Percentiles rank a stretch among this genome's conserved stretches.
Conservation (phyloP, 2,329 filamentous ascomycete genomes). For the Colletotrichum noveboracense region DNA sequence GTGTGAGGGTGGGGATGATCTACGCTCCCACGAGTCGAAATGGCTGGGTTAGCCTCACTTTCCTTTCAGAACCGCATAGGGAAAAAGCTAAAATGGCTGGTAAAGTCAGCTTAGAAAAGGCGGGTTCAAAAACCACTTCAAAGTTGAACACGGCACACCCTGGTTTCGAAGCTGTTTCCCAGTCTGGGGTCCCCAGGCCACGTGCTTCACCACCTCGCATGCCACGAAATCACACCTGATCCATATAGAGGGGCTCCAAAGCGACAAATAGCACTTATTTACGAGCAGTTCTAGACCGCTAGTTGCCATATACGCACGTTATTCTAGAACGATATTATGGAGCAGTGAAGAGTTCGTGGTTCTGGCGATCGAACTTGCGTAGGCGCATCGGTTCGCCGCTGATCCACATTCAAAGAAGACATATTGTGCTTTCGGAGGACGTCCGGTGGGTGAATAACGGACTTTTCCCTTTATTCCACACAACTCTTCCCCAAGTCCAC, state of each 20-base stretch:
- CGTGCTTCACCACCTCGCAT: neutral
- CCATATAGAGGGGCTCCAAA: neutral
- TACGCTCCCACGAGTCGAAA: neutral
- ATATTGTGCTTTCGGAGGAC: neutral
- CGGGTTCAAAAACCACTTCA: neutral
- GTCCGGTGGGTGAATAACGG: neutral
- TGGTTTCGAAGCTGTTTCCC: neutral
- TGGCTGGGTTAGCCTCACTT: neutral
- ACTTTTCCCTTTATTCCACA: neutral
- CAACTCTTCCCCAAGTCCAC: neutral
- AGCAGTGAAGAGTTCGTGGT: neutral
- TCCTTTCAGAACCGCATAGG: neutral
- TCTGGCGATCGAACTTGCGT: neutral
- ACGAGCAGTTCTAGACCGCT: neutral
- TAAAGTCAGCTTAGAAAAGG: neutral
- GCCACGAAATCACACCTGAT: neutral
- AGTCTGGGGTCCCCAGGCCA: neutral
- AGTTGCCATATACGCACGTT: neutral
- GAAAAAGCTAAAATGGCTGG: neutral
- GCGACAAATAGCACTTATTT: neutral
- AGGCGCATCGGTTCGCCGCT: neutral
- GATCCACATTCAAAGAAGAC: neutral
- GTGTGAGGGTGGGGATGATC: neutral
- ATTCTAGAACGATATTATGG: neutral
- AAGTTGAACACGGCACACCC: neutral